phyloP scores from a whole-genome alignment of 2,329 filamentous ascomycete genomes.

The Botrytis pseudocinerea region DNA sequence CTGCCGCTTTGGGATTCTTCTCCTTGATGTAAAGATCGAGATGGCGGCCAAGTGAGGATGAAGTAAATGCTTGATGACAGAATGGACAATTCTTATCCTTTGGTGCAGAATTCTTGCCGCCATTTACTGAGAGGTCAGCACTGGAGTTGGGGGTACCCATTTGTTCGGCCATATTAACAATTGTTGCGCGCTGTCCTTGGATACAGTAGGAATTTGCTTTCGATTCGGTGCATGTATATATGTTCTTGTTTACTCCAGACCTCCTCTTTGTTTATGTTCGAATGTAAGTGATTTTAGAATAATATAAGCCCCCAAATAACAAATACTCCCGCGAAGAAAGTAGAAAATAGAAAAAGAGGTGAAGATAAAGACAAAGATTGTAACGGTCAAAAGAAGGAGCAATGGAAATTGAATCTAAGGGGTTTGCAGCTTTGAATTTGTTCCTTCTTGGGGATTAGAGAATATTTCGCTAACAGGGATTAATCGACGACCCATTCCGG shows the following conservation, averaged over 20 bases:
- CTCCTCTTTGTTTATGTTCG: slow-evolving; percentile 14
- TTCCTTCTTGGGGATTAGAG: slow-evolving; percentile 21
- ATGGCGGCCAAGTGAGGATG: slow-evolving; percentile 88
- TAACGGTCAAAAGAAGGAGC: neutral
- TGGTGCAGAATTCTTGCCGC: slow-evolving; percentile 34
- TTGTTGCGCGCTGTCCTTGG: slow-evolving; percentile 13
- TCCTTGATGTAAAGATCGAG: slow-evolving; percentile 92
- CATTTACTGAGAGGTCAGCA: slow-evolving; percentile 40
- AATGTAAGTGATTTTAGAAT: slow-evolving; percentile 13
- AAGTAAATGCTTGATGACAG: slow-evolving; percentile 88
- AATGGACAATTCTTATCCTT: slow-evolving; percentile 91
- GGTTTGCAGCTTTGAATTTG: slow-evolving; percentile 23
- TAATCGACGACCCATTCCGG: slow-evolving; percentile 11
- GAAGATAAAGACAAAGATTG: slow-evolving; percentile 5
- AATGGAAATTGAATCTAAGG: slow-evolving; percentile 18
- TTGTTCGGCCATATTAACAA: slow-evolving; percentile 39
- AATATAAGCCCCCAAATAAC: slow-evolving; percentile 4
- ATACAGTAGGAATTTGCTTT: slow-evolving; percentile 2
- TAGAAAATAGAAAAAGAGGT: neutral
- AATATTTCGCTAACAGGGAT: slow-evolving; percentile 26
- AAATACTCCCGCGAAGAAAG: slow-evolving; percentile 21
- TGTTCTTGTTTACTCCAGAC: neutral
- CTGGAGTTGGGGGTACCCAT: slow-evolving; percentile 41
- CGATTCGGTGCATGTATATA: slow-evolving; percentile 6
- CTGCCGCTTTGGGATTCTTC: slow-evolving; percentile 83